These are phyloP conservation scores for Actinomortierella wolfii DNA, from an alignment of 371 early-diverging fungal genomes.

Conservation along the genomic window DNA sequence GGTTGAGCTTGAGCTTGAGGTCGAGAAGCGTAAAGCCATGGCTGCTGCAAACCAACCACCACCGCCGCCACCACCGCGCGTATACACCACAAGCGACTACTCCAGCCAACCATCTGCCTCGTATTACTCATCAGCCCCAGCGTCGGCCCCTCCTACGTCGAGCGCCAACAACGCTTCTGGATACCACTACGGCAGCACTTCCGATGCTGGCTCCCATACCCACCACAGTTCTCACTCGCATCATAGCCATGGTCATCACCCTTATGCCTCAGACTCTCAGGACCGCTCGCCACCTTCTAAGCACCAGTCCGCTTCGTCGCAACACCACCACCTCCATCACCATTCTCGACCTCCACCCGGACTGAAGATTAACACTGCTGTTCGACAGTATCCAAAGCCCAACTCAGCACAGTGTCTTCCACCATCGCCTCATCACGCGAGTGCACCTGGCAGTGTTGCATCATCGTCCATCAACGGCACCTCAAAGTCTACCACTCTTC, in stretches of 20 bases:
- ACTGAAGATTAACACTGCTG: slow-evolving; percentile 42
- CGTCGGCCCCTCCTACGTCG: too few species aligned
- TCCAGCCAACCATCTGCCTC: too few species aligned
- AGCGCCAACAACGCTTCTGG: too few species aligned
- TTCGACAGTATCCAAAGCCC: slow-evolving; percentile 26
- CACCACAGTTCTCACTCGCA: slow-evolving; percentile 7
- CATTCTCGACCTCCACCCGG: slow-evolving; percentile 18
- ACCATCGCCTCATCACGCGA: slow-evolving; percentile 24
- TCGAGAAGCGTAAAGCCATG: slow-evolving; percentile 18
- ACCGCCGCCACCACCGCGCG: too few species aligned
- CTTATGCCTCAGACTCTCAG: slow-evolving; percentile 19
- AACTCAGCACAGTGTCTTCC: slow-evolving; percentile 32
- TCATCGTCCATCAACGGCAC: too few species aligned
- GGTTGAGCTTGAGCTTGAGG: slow-evolving; percentile 41
- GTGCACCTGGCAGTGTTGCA: too few species aligned
- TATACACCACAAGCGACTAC: too few species aligned
- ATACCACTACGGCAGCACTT: too few species aligned
- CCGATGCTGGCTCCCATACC: too few species aligned
- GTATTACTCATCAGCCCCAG: too few species aligned
- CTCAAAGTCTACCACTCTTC: slow-evolving; percentile 16
- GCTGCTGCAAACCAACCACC: too few species aligned
- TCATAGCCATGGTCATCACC: slow-evolving; percentile 12
- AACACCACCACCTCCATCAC: slow-evolving; percentile 21
- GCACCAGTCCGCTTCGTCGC: not conserved
- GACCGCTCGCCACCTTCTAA: slow-evolving; percentile 14